These are phyloP conservation scores for Sisymbrium irio DNA, from an alignment of 345 rosid species.

Conservation along the genomic window DNA sequence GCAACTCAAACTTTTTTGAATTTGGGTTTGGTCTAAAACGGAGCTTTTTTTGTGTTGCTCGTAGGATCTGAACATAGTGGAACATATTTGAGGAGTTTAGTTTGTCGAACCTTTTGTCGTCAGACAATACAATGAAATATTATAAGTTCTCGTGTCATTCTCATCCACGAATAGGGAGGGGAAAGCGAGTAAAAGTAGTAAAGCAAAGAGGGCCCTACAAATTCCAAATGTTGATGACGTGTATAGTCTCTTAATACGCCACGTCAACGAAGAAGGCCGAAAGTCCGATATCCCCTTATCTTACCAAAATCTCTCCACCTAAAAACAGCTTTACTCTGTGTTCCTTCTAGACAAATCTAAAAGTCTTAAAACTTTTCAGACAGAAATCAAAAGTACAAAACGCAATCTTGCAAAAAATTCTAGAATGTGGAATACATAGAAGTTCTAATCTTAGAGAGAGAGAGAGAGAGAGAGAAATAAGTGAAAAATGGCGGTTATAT, in stretches of 20 bases:
- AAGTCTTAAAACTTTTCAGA: neutral
- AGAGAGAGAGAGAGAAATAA: no score
- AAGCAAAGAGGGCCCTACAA: neutral
- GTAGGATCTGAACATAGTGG: no score
- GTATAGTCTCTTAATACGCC: neutral
- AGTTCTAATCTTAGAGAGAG: neutral
- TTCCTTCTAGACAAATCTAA: neutral
- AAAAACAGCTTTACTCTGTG: constrained; percentile 9
- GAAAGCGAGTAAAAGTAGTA: neutral
- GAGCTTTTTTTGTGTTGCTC: no score
- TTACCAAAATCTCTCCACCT: neutral
- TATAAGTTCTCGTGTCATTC: neutral
- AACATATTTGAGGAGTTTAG: no score
- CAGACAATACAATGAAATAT: no score
- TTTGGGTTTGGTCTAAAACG: no score
- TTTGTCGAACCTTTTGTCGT: no score
- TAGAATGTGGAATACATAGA: neutral
- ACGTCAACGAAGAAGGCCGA: neutral
- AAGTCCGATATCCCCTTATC: constrained; percentile 28
- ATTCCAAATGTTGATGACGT: constrained; percentile 7
- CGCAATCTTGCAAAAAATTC: neutral
- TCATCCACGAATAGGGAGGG: neutral
- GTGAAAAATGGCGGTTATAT: constrained; percentile 35
- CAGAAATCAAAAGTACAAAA: neutral
- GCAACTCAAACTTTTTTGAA: no score